Base-by-base conservation (phyloP, 768 basidiomycete species). In the Podaxis mareebaensis region DNA sequence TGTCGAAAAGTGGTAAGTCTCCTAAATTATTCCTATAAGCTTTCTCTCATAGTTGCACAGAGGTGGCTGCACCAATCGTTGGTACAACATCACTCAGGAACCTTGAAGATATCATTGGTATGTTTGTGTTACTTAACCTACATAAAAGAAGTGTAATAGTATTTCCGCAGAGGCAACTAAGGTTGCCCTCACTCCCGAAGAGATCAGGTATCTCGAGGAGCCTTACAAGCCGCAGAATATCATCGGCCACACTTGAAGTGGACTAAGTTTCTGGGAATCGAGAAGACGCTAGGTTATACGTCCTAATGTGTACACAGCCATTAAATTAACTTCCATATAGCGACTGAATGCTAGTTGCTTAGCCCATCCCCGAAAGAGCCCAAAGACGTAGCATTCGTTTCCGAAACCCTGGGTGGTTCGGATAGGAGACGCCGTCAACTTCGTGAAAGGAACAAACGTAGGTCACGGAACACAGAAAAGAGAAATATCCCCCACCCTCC, bases 61-160 rank as follows among this genome's bases (percentile, higher is more conserved):
- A 74, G 28, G 80, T 88, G 4, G 75, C 84, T 0, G 86, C 85
- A 1, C 87, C 87, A 0, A 85, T 89, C 67, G 78, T 88, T 38
- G 87, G 86, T 0, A 77, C 81, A 0, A 84, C 83, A 1, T 83
- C 79, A 33, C 64, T 82, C 4, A 75, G 83, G 30, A 84, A 86
- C 60, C 71, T 88, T 28, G 68, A 78, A 24, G 86, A 88, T 57
- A 69, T 86, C 15, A 75, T 85, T 56, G 81, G 82, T 81, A 69
- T 61, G 72, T 46, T 13, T 36, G 17, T 56, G 39, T 40, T 24
- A 28, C 28, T 42, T 28, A 17, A 13, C 8, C 22, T 26, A 7
- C 36, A 3, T 15, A n/a, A 2, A 17, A 4, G 20, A 11, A 3
- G 40, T 52, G 54, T 53, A 26, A 52, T 24, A 12, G 4, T 30